Conservation (phyloP, 371 early-diverging fungal genomes). For the Cokeromyces recurvatus region DNA sequence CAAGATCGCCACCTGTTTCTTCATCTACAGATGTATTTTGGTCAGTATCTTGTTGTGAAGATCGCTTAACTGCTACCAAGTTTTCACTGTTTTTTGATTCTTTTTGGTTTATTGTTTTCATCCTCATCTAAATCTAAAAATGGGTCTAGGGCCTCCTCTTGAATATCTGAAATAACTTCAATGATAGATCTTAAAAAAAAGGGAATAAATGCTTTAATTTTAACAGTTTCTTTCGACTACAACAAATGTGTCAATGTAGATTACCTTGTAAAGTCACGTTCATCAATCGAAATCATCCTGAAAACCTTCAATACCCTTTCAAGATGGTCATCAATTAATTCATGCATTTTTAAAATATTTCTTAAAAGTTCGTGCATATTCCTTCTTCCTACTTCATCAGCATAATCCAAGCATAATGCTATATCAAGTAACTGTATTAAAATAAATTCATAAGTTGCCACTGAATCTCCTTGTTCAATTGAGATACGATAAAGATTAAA, state of each 20-base stretch:
- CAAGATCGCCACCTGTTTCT: neutral
- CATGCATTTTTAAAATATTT: slow-evolving; percentile 67
- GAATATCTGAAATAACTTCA: slow-evolving; percentile 65
- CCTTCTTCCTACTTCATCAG: slow-evolving; percentile 84
- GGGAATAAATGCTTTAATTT: neutral
- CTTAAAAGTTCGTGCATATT: slow-evolving; percentile 74
- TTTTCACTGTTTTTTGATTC: too few species aligned
- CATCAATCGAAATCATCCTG: slow-evolving; percentile 68
- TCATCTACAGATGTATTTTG: neutral
- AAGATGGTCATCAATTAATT: slow-evolving; percentile 69
- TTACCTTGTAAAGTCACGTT: slow-evolving; percentile 81
- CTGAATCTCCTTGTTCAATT: neutral
- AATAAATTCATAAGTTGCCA: slow-evolving; percentile 59
- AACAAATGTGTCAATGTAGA: neutral
- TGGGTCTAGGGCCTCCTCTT: slow-evolving; percentile 4
- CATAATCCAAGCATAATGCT: slow-evolving; percentile 73
- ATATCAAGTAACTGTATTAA: slow-evolving; percentile 73
- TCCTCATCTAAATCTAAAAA: too few species aligned
- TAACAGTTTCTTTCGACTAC: too few species aligned
- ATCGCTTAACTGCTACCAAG: too few species aligned
- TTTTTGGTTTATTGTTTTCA: too few species aligned
- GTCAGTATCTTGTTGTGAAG: neutral
- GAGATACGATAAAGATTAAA: slow-evolving; percentile 42
- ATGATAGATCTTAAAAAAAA: slow-evolving; percentile 51
- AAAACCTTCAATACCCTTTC: slow-evolving; percentile 68